phyloP scores from a whole-genome alignment of 371 early-diverging fungal genomes.

The Mucor indicus region DNA sequence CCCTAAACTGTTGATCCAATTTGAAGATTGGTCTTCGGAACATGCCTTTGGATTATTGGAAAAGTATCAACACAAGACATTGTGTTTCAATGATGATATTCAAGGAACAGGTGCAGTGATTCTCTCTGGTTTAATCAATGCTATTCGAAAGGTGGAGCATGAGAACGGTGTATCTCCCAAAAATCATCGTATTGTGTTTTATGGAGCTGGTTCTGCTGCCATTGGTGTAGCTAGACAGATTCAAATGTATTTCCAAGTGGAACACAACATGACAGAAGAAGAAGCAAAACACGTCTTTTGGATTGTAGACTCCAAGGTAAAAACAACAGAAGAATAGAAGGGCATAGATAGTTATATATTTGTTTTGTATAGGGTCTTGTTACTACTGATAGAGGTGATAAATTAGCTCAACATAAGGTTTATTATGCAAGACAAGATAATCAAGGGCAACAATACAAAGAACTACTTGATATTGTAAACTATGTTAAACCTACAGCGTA shows the following conservation, averaged over 20 bases:
- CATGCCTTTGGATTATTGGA: slow-evolving; percentile 77
- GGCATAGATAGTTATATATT: background rate
- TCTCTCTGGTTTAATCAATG: slow-evolving; percentile 88
- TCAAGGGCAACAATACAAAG: slow-evolving; percentile 66
- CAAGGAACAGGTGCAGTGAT: slow-evolving; percentile 90
- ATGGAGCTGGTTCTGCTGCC: slow-evolving; percentile 88
- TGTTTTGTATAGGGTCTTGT: slow-evolving; percentile 79
- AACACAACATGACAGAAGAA: slow-evolving; percentile 66
- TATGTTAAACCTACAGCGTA: slow-evolving; percentile 43
- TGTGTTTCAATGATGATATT: slow-evolving; percentile 75
- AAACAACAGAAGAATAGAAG: too few relatives aligned
- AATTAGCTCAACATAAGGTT: slow-evolving; percentile 79
- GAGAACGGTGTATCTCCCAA: slow-evolving; percentile 57
- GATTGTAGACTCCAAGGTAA: slow-evolving; percentile 77
- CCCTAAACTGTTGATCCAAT: slow-evolving; percentile 84
- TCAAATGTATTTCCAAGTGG: slow-evolving; percentile 70
- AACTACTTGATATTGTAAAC: slow-evolving; percentile 68
- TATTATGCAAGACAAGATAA: slow-evolving; percentile 82
- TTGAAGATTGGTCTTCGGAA: slow-evolving; percentile 92
- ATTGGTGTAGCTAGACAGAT: slow-evolving; percentile 90
- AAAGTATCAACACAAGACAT: slow-evolving; percentile 61
- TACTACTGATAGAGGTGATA: slow-evolving; percentile 83
- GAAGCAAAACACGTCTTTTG: slow-evolving; percentile 80
- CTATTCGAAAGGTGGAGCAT: slow-evolving; percentile 57
- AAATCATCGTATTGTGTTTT: slow-evolving; percentile 85